phyloP scores from a whole-genome alignment of 108 stramenopile genomes.

The Nitzschia putrida region DNA sequence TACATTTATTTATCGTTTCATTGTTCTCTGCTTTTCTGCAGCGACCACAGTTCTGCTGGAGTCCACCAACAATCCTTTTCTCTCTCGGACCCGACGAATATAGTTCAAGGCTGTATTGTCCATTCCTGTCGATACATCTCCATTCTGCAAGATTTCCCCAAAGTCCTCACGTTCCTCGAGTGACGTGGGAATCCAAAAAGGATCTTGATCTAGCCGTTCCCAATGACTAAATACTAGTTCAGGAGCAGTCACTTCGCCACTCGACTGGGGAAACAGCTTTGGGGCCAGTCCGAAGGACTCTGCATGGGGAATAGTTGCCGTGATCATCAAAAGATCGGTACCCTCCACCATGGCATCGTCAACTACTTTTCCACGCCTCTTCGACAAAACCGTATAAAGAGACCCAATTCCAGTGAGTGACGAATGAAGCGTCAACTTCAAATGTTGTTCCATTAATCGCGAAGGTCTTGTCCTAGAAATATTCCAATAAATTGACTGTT shows the following conservation, averaged over 20 bases:
- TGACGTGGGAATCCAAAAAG: constrained; percentile 92
- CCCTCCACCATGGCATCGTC: constrained; percentile 92
- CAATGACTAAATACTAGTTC: constrained; percentile 86
- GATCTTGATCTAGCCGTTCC: constrained; percentile 83
- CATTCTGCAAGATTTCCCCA: constrained; percentile 74
- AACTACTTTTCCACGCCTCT: constrained; percentile 82
- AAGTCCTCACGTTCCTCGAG: constrained; percentile 91
- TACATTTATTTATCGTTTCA: no score
- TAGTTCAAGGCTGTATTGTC: constrained; percentile 81
- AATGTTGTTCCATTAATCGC: constrained; percentile 80
- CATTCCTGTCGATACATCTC: constrained; percentile 82
- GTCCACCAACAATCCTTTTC: constrained; percentile 87
- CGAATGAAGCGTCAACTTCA: constrained; percentile 81
- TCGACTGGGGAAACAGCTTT: constrained; percentile 78
- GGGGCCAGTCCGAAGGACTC: constrained; percentile 86
- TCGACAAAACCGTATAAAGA: constrained; percentile 80
- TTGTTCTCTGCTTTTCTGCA: constrained; percentile 91
- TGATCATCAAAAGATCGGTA: constrained; percentile 79
- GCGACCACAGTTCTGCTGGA: constrained; percentile 83
- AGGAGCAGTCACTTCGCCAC: constrained; percentile 89
- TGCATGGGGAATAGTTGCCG: constrained; percentile 82
- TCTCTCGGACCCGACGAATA: constrained; percentile 80
- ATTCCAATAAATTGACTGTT: no score
- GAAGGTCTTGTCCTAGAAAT: constrained; percentile 73
- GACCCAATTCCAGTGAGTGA: constrained; percentile 76